A percentile compares a stretch with the other conserved stretches of the same genome.
Conservation (phyloP, 306 rosid species). For the Hippophae gyantsensis region DNA sequence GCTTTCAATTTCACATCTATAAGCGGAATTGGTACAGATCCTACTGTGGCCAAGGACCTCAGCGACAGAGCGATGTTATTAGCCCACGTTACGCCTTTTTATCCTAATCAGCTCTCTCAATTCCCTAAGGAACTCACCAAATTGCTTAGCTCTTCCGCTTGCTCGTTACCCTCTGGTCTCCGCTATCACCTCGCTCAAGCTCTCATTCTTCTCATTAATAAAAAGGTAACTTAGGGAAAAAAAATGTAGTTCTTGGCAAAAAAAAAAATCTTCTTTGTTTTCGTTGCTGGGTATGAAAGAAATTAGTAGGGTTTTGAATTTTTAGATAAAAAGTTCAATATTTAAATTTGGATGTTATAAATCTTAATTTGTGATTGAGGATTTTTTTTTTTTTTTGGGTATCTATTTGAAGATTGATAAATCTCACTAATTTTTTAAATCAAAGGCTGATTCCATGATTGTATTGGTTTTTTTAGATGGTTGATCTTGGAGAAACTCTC, state of each 20-base stretch:
- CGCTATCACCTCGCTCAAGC: slow-evolving; percentile 44
- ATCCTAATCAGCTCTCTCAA: slow-evolving; percentile 40
- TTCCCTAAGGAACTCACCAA: slow-evolving; percentile 53
- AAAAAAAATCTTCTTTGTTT: background rate
- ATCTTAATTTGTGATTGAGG: too few species aligned
- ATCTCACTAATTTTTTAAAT: background rate
- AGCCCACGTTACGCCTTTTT: slow-evolving; percentile 63
- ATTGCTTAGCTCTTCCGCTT: slow-evolving; percentile 48
- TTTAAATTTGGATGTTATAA: too few species aligned
- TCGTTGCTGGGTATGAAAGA: background rate
- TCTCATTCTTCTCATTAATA: slow-evolving; percentile 54
- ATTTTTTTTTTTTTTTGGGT: background rate
- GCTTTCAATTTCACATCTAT: slow-evolving; percentile 55
- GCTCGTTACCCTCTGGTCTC: slow-evolving; percentile 47
- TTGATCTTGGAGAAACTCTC: slow-evolving; percentile 48
- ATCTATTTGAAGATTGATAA: background rate
- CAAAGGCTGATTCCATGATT: background rate
- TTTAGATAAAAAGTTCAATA: too few species aligned
- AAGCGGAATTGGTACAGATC: slow-evolving; percentile 52
- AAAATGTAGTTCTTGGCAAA: background rate
- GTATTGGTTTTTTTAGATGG: slow-evolving; percentile 29
- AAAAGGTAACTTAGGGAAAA: slow-evolving; percentile 26
- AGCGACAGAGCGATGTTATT: slow-evolving; percentile 59
- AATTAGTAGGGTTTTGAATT: too few species aligned
- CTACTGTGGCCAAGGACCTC: slow-evolving; percentile 64